Evolutionary conservation across 441 rosid species (phyloP), one percentile per base, ranked within the genome.

Genomic region (Populus hybrid): DNA sequence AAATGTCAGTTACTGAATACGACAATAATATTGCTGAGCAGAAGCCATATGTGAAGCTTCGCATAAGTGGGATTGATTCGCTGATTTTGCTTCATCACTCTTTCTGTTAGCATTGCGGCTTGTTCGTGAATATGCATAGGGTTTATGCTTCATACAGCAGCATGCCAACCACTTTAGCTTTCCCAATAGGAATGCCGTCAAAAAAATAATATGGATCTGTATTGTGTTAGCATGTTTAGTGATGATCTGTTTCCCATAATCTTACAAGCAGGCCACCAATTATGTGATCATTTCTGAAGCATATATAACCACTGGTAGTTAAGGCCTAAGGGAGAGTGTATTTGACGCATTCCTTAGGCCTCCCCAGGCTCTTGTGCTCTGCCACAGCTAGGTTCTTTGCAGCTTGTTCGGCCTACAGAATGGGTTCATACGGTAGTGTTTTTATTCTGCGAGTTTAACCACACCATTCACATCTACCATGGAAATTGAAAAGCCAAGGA

Each of bases 401-500:
- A 7, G 63, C 9, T 56, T 20, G 63, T 0, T 56, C 0, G 61
- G 21, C 61, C 61, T 53, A 53, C 8, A 18, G 21, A 18, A 16
- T 1, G 61, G n/a, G 21, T 53, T 53, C 21, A 6, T 18, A 33
- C 31, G 31, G 31, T 29, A 0, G 31, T 29, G 31, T 29, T 29
- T 29, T 24, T 24, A 24, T 24, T 24, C 24, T 24, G 24, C 24
- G 24, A n/a, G 42, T 56, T 4, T 3, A 23, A 23, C 56, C 9
- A 29, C 67, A 28, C 69, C 38, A 23, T 71, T 40, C 68, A 66
- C 53, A 78, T 33, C 73, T 6, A 66, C 76, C 75, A 63, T 63
- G 24, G 74, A 77, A 77, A 77, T 70, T 70, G 45, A 53, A 35
- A 33, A 33, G 68, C 63, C 68, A 67, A 78, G 56, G 45, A 71